Conservation (phyloP, 441 rosid genomes). For the Jatropha podagrica region DNA sequence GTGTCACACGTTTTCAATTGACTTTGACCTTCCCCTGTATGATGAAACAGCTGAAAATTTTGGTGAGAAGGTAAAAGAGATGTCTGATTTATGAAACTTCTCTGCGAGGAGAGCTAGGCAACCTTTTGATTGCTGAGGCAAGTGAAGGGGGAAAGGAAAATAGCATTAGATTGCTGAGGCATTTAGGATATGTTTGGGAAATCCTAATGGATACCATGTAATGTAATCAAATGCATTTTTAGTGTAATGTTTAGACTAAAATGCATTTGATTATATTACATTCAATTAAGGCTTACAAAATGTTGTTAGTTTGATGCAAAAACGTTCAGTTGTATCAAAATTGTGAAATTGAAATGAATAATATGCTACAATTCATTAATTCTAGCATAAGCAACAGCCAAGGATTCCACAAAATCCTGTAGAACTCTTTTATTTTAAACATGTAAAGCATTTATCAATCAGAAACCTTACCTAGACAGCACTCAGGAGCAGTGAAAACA, state of each 20-base stretch:
- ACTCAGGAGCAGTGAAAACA: constrained; percentile 99
- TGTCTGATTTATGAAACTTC: neutral
- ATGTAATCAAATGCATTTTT: too few species aligned
- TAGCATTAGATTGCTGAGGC: neutral
- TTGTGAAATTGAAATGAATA: neutral
- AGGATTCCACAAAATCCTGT: neutral
- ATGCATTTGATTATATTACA: too few species aligned
- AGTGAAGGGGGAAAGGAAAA: neutral
- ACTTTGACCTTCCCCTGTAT: neutral
- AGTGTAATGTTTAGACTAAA: too few species aligned
- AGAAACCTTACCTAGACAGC: constrained; percentile 69
- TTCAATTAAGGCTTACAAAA: too few species aligned
- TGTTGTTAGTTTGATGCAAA: too few species aligned
- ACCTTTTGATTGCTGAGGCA: neutral
- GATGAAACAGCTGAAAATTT: neutral
- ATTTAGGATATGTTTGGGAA: neutral
- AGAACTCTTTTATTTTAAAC: neutral
- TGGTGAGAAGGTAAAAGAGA: neutral
- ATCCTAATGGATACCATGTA: too few species aligned
- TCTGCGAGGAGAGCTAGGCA: neutral
- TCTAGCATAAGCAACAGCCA: neutral
- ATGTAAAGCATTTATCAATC: neutral
- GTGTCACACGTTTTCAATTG: neutral
- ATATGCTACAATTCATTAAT: too few species aligned
- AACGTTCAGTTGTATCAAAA: too few species aligned